phyloP scores from a whole-genome alignment of 495 filamentous ascomycete genomes.

The Melanomma pulvis-pyrius region DNA sequence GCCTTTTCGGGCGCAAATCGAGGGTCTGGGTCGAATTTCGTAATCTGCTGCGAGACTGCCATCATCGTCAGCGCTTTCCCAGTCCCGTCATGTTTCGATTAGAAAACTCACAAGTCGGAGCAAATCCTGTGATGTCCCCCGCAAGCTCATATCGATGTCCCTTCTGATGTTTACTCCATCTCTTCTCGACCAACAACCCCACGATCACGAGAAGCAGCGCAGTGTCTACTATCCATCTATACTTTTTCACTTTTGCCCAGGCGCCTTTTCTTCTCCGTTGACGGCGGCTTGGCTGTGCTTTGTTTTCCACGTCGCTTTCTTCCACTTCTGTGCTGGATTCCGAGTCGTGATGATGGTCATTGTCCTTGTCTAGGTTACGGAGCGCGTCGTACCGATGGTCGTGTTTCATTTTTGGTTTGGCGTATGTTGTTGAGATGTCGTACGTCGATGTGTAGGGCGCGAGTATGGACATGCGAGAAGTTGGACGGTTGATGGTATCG shows the following conservation, averaged over 20 bases:
- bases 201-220: constrained; percentile 20
- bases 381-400: constrained; percentile 15
- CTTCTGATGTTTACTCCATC: constrained; percentile 6
- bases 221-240: constrained; percentile 21
- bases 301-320: not conserved
- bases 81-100: not conserved
- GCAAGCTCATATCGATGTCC: constrained; percentile 20
- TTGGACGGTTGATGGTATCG: not conserved
- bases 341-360: not conserved
- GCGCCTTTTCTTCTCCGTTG: constrained; percentile 3
- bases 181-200: constrained; percentile 23
- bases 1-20: constrained; percentile 52
- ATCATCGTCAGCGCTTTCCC: not conserved
- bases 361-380: constrained; percentile 11
- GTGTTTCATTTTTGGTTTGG: constrained; percentile 17
- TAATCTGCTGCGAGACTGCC: constrained; percentile 48
- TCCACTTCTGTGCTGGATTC: constrained; percentile 23
- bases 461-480: not conserved
- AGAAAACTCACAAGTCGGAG: constrained; percentile 23
- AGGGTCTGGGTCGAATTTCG: constrained; percentile 45
- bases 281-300: not conserved
- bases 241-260: constrained; percentile 15
- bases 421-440: not conserved
- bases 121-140: constrained; percentile 28
- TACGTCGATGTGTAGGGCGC: not conserved